Evolutionary conservation across 2,329 filamentous ascomycete species (phyloP).

Genomic region (Fusarium sp.): DNA sequence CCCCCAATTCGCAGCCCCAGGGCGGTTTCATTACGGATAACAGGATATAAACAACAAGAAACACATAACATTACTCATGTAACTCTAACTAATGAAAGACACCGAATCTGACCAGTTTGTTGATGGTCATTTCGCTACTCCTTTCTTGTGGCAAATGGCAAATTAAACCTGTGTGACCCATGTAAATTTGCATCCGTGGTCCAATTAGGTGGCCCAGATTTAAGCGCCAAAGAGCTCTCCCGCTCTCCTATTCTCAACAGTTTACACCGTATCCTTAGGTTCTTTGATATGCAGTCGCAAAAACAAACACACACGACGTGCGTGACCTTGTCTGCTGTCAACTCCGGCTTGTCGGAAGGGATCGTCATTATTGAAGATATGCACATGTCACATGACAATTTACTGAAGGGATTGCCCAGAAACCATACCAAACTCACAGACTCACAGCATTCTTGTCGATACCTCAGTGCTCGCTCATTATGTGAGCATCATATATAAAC

Average conservation of each 20-base stretch:
- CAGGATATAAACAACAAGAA: background rate
- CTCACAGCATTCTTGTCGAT: background rate
- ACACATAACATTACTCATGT: background rate
- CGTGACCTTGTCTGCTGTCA: too few species aligned
- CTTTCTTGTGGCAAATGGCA: conserved; percentile 26
- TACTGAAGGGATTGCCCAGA: too few species aligned
- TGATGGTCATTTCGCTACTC: conserved; percentile 26
- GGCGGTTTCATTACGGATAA: too few species aligned
- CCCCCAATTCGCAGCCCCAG: too few species aligned
- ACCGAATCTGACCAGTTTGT: background rate
- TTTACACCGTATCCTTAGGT: background rate
- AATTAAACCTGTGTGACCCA: conserved; percentile 15
- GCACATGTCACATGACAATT: background rate
- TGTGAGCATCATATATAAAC: too few species aligned
- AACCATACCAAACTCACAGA: too few species aligned
- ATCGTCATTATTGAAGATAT: background rate
- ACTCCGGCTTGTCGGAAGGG: too few species aligned
- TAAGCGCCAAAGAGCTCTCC: conserved; percentile 1
- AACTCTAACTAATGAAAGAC: background rate
- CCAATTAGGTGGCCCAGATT: conserved; percentile 2
- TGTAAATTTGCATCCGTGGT: conserved; percentile 10
- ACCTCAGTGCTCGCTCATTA: too few species aligned
- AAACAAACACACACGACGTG: too few species aligned
- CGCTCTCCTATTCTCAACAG: background rate
- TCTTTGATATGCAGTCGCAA: background rate